phyloP scores from a whole-genome alignment of 768 basidiomycete genomes.

The Kwoniella dejecticola region DNA sequence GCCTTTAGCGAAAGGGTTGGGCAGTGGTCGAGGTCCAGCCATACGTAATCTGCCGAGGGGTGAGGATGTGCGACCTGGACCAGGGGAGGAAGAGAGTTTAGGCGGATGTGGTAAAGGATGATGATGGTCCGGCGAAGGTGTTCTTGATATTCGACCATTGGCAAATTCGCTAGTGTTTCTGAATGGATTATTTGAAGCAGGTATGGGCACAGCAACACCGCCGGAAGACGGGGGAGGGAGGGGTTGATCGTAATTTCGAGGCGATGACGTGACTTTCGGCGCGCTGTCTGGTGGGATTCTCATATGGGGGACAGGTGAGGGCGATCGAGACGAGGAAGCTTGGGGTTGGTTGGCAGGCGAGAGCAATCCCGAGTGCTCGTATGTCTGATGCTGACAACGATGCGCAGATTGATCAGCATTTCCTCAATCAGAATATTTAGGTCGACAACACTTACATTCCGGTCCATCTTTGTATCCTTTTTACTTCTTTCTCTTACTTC shows the following conservation, averaged over 20 bases:
- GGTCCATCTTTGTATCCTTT: constrained; percentile 68
- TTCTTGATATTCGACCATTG: too few species aligned
- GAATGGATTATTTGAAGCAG: constrained; percentile 23
- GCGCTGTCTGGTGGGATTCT: constrained; percentile 13
- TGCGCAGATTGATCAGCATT: neutral
- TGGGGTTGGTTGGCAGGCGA: constrained; percentile 47
- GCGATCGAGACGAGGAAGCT: constrained; percentile 52
- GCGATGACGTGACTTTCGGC: constrained; percentile 49
- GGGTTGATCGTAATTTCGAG: constrained; percentile 27
- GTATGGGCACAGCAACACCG: neutral
- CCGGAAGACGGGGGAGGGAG: constrained; percentile 12
- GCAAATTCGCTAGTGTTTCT: constrained; percentile 40
- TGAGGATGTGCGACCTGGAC: constrained; percentile 24
- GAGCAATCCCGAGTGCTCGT: constrained; percentile 27
- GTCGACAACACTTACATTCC: constrained; percentile 67
- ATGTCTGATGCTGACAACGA: constrained; percentile 9
- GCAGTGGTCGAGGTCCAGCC: constrained; percentile 39
- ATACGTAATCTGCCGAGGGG: constrained; percentile 26
- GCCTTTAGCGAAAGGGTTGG: constrained; percentile 36
- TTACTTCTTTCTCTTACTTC: constrained; percentile 70
- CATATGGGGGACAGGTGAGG: constrained; percentile 38
- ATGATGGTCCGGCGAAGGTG: constrained; percentile 67
- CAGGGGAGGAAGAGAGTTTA: constrained; percentile 20
- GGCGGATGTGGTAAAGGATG: constrained; percentile 35
- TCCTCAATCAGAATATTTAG: neutral